Base-by-base conservation (phyloP, 2,329 filamentous ascomycete genomes). In the Diaporthe vexans region DNA sequence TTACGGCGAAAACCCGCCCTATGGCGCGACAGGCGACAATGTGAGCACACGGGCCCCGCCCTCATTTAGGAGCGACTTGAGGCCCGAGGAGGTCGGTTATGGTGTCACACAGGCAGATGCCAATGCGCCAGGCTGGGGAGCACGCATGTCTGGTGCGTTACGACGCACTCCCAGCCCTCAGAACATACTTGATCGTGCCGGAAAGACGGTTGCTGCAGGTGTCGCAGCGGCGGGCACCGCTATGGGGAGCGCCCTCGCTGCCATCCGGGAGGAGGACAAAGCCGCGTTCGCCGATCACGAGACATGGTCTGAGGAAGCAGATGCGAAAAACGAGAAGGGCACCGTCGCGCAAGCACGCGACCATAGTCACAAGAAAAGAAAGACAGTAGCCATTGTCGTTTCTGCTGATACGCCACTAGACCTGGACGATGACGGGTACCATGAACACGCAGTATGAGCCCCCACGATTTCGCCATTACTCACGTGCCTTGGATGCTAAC, bases 261-360 rank as follows among this genome's bases (percentile, higher is more conserved):
- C 94, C 21, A 97, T 97, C 77, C 90, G 94, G 72, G 94, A 98
- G 81, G 95, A 97, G 81, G 94, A 95, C 80, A 92, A 91, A 81
- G 90, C 91, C 76, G 93, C 93, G 69, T 97, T 93, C 82, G 92
- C 91, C 77, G 96, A 98, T 82, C 94, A 97, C 83, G 94, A 94
- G 81, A 92, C 94, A 70, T 98, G 96, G 96, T 95, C 93, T 19
- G 95, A 98, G 82, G 95, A 98, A 84, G 94, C 93, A 29, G 93
- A 94, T 78, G 89, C 93, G 65, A 91, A 93, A 80, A 86, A 86
- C 78, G 85, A 88, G 72, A 86, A 85, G 71, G 77, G 81, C 74
- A 73, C 82, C 73, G 57, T 82, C 48, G 78, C 85, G 51, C 78
- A 81, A 74, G 74, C 82, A 74, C 76, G 81, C 78, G 78, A 82